Percentiles rank a stretch among this genome's conserved stretches.
Evolutionary conservation across 768 basidiomycete species (phyloP).

Genomic region (Mycena capillaripes): DNA sequence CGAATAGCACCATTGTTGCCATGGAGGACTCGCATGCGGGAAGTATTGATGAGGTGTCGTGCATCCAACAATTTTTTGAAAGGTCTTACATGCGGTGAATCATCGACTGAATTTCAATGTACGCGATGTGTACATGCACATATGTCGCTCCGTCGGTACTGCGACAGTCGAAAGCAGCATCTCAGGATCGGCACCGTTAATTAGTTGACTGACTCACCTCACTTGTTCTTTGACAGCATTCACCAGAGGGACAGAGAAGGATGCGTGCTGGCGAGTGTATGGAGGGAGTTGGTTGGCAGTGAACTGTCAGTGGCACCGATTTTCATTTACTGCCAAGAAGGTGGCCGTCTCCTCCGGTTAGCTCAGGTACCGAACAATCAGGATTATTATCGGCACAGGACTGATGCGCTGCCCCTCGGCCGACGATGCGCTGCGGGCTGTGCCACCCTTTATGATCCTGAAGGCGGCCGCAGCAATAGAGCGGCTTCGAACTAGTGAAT

Average conservation of each 20-base stretch:
- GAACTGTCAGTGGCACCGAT: background rate
- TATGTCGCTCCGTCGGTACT: background rate
- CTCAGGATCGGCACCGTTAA: background rate
- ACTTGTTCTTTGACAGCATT: background rate
- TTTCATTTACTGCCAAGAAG: background rate
- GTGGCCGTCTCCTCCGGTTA: no score
- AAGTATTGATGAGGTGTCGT: conserved; percentile 12
- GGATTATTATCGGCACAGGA: no score
- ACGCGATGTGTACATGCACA: background rate
- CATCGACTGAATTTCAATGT: background rate
- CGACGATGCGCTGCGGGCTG: background rate
- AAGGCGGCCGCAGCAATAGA: background rate
- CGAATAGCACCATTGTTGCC: background rate
- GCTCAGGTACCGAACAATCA: no score
- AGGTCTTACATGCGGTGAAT: background rate
- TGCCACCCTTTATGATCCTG: background rate
- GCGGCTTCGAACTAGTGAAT: no score
- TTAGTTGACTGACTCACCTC: background rate
- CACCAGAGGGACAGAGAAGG: background rate
- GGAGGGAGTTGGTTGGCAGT: background rate
- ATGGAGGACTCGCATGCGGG: background rate
- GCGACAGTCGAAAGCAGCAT: background rate
- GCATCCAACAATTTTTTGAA: background rate
- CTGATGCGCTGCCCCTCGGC: conserved; percentile 3
- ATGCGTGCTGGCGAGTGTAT: no score